A percentile compares a stretch with the other conserved stretches of the same genome.
These are phyloP conservation scores for Metschnikowia lachancei DNA, from an alignment of 805 yeast species.

Conservation along the genomic window DNA sequence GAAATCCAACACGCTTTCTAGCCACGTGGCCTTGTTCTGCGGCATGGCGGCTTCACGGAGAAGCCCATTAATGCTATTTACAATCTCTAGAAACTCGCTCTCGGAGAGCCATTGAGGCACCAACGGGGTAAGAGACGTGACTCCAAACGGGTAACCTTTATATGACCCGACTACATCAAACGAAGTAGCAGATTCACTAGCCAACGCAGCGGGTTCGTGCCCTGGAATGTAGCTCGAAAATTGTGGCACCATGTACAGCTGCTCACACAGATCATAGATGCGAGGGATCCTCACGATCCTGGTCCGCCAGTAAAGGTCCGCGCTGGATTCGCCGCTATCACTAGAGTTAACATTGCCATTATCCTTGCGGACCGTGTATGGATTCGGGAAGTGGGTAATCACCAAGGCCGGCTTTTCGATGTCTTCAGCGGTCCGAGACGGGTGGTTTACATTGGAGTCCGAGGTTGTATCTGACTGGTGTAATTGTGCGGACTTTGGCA, in stretches of 20 bases:
- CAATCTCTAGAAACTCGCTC: conserved; percentile 42
- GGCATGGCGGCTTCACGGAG: conserved; percentile 43
- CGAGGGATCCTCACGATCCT: conserved; percentile 69
- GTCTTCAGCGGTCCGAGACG: not conserved
- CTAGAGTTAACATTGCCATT: no score
- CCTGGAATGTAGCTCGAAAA: conserved; percentile 61
- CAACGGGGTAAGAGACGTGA: conserved; percentile 49
- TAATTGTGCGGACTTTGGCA: conserved; percentile 10
- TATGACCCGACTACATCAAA: conserved; percentile 40
- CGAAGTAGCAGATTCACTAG: conserved; percentile 6
- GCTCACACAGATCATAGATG: conserved; percentile 30
- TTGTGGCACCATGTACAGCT: conserved; percentile 47
- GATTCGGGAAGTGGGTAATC: conserved; percentile 67
- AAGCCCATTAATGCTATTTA: conserved; percentile 43
- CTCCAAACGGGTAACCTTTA: conserved; percentile 49
- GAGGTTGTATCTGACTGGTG: conserved; percentile 1
- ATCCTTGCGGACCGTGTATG: conserved; percentile 32
- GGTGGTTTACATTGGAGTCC: conserved; percentile 16
- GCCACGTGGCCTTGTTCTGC: conserved; percentile 20
- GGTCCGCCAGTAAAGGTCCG: conserved; percentile 35
- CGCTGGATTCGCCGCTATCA: no score
- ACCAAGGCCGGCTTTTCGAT: conserved; percentile 29
- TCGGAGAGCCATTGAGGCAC: conserved; percentile 25
- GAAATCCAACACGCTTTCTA: conserved; percentile 42
- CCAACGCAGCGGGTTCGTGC: conserved; percentile 57